Evolutionary conservation across 1,139 yeast species (phyloP).

Genomic region (Nakaseomyces glabratus): DNA sequence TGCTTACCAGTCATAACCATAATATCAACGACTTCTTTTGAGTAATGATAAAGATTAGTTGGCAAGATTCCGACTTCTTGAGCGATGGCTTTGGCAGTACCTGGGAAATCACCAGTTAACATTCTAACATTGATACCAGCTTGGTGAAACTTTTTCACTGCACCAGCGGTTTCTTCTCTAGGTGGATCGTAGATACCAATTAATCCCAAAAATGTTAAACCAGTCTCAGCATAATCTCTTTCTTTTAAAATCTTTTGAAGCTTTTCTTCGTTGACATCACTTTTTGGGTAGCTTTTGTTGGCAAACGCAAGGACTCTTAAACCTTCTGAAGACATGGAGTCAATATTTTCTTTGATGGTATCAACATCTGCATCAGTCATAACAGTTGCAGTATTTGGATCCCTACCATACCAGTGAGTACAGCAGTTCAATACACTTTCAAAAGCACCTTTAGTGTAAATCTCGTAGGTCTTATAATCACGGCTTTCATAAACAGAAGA

Average conservation of each 20-base stretch:
- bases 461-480: slow-evolving; percentile 46
- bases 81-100: slow-evolving; percentile 87
- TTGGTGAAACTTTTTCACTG: slow-evolving; percentile 66
- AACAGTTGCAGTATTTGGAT: slow-evolving; percentile 40
- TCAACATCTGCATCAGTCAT: slow-evolving; percentile 45
- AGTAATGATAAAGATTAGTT: slow-evolving; percentile 58
- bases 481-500: slow-evolving; percentile 52
- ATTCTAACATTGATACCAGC: slow-evolving; percentile 95
- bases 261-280: slow-evolving; percentile 33
- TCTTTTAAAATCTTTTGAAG: slow-evolving; percentile 15
- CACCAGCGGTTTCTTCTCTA: slow-evolving; percentile 68
- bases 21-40: slow-evolving; percentile 51
- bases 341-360: slow-evolving; percentile 48
- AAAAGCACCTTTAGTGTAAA: slow-evolving; percentile 83
- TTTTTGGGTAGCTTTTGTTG: slow-evolving; percentile 32
- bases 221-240: slow-evolving; percentile 52
- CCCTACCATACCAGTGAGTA: slow-evolving; percentile 48
- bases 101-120: slow-evolving; percentile 98
- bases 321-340: slow-evolving; percentile 69
- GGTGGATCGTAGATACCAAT: slow-evolving; percentile 98
- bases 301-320: slow-evolving; percentile 84
- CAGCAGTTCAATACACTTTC: slow-evolving; percentile 65
- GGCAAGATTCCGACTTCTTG: slow-evolving; percentile 86
- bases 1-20: slow-evolving; percentile 81
- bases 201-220: slow-evolving; percentile 70